A percentile compares a stretch with the other conserved stretches of the same genome.
Conservation (phyloP, 2,329 filamentous ascomycete species). For the Aphanoascus verrucosus region DNA sequence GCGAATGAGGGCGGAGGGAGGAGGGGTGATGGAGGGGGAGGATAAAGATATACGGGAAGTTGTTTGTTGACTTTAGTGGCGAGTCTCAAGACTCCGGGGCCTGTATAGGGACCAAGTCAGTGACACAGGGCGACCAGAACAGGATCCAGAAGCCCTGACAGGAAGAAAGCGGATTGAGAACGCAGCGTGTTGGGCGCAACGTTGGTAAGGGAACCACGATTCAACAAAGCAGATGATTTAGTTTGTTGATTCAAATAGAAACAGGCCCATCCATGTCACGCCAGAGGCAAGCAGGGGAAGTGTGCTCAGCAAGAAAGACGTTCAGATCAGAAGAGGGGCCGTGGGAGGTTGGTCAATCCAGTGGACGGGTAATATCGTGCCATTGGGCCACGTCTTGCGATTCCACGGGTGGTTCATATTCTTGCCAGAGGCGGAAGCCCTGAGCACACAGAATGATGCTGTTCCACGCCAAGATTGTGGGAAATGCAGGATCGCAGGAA, state of each 20-base stretch:
- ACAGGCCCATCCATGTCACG: background rate
- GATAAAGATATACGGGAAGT: constrained; percentile 10
- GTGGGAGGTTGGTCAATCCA: constrained; percentile 22
- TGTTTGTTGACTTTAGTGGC: constrained; percentile 14
- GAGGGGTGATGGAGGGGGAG: constrained; percentile 9
- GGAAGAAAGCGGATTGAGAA: constrained; percentile 7
- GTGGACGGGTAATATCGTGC: constrained; percentile 23
- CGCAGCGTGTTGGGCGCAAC: constrained; percentile 6
- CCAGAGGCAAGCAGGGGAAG: background rate
- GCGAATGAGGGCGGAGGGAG: constrained; percentile 5
- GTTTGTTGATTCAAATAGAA: constrained; percentile 5
- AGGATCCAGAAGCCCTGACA: constrained; percentile 7
- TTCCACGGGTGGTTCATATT: constrained; percentile 22
- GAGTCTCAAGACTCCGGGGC: constrained; percentile 13
- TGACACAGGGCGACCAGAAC: constrained; percentile 12
- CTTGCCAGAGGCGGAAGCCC: constrained; percentile 9
- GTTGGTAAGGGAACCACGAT: constrained; percentile 1
- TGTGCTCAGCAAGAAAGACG: background rate
- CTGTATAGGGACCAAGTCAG: constrained; percentile 8
- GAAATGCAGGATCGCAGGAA: constrained; percentile 5
- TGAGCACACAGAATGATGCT: constrained; percentile 7
- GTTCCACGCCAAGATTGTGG: constrained; percentile 9
- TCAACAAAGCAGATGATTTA: constrained; percentile 1
- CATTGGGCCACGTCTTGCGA: constrained; percentile 37
- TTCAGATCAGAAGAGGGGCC: background rate